Evolutionary conservation across 1,284 basidiomycete species (phyloP), one percentile per base, ranked within the genome.

Genomic region (Austroboletus rostrupii): DNA sequence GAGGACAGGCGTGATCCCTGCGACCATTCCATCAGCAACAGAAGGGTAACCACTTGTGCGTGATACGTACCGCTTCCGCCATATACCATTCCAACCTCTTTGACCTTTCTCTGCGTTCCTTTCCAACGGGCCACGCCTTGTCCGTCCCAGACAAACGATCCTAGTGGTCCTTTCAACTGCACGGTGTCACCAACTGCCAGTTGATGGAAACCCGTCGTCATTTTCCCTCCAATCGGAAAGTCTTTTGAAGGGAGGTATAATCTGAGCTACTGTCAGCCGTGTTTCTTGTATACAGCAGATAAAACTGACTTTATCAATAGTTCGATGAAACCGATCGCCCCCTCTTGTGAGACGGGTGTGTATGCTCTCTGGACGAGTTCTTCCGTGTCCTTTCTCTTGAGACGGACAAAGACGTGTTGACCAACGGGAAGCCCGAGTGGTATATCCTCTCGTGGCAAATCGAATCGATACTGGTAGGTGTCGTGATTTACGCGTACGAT

Each of bases 131-230:
- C 44, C 17, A 55, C 29, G 0, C 75, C 73, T 12, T 66, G 55
- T 0, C 80, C 79, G 6, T 72, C 61, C 74, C 79, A 85, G 14
- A 73, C 63, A 61, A 86, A 85, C 2, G 74, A 74, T 0, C 84
- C 84, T 3, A 85, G 64, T 0, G 84, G 85, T 0, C 84, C 85
- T 59, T 85, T 86, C 45, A 85, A 57, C 54, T 85, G 80, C n/a
- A 83, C 64, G 4, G 39, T 56, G 45, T 83, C 79, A 9, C 76
- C 81, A 3, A 78, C 55, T 10, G 61, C 52, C 3, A 87, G 72
- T 53, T 75, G 70, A 43, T 77, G 64, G 54, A 86, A 75, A 1
- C 73, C 75, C 29, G 69, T 70, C 1, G 81, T 76, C 80, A 85
- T 83, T 53, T 75, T 76, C 5, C 84, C 83, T 14, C 83, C 81